phyloP scores from a whole-genome alignment of 202 grass and related monocot species.

The Tripidium arundinaceum region DNA sequence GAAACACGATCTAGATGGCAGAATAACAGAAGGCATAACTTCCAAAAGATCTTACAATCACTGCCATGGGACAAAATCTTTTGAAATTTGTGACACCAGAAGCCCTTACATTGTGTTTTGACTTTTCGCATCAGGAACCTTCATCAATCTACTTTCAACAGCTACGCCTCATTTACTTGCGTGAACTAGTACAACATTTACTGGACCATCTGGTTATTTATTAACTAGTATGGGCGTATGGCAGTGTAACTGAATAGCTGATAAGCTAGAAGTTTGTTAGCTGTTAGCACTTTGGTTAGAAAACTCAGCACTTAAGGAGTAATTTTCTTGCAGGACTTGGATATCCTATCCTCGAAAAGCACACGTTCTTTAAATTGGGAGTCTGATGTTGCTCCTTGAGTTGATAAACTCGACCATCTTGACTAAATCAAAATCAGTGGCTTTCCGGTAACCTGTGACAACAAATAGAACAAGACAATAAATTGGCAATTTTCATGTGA shows the following conservation, averaged over 20 bases:
- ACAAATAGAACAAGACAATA: conserved; percentile 22
- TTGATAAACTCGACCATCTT: conserved; percentile 16
- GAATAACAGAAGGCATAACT: neutral
- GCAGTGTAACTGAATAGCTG: neutral
- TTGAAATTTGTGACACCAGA: conserved; percentile 1
- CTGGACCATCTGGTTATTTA: conserved; percentile 19
- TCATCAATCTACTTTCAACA: neutral
- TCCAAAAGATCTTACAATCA: conserved; percentile 8
- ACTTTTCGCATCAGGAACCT: neutral
- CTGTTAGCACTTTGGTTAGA: conserved; percentile 32
- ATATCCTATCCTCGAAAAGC: conserved; percentile 21
- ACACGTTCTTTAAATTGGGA: conserved; percentile 21
- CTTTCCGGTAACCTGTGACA: conserved; percentile 89
- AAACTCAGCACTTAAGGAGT: conserved; percentile 8
- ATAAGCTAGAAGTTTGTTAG: conserved; percentile 34
- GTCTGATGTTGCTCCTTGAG: conserved; percentile 1
- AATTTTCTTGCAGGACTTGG: conserved; percentile 5
- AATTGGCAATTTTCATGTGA: neutral
- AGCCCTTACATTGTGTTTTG: neutral
- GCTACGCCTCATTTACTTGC: neutral
- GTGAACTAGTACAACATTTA: neutral
- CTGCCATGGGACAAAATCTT: neutral
- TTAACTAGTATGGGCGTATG: conserved; percentile 9
- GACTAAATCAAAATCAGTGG: conserved; percentile 55
- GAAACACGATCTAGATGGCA: neutral